Conservation (phyloP, 1,139 yeast species). For the Suhomyces anneliseae region DNA sequence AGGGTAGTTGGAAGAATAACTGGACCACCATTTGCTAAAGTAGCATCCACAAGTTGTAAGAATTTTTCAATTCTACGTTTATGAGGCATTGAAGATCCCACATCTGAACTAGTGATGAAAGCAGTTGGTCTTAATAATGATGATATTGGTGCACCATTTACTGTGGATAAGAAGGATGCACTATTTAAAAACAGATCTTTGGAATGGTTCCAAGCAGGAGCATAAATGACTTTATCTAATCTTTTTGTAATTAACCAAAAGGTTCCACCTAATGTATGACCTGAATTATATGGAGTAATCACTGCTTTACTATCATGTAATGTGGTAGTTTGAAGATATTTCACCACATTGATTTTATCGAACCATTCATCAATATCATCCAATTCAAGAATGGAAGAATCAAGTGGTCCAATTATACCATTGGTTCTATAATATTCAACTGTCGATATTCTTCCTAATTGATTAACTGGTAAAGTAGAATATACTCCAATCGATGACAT, state of each 20-base stretch:
- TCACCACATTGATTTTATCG: slow-evolving; percentile 65
- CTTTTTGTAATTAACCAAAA: slow-evolving; percentile 78
- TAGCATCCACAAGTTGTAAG: slow-evolving; percentile 61
- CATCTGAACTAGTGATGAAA: slow-evolving; percentile 71
- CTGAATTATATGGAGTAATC: slow-evolving; percentile 85
- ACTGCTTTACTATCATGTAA: slow-evolving; percentile 60
- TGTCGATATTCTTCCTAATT: slow-evolving; percentile 82
- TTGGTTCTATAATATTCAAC: slow-evolving; percentile 73
- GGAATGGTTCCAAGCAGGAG: slow-evolving; percentile 95
- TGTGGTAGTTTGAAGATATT: slow-evolving; percentile 76
- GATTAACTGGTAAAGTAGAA: slow-evolving; percentile 85
- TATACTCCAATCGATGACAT: slow-evolving; percentile 73
- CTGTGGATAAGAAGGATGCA: slow-evolving; percentile 61
- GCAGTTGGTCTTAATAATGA: slow-evolving; percentile 79
- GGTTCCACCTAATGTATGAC: slow-evolving; percentile 91
- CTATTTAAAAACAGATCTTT: slow-evolving; percentile 80
- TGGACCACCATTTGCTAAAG: slow-evolving; percentile 70
- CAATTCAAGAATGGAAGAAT: slow-evolving; percentile 60
- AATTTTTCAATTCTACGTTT: slow-evolving; percentile 66
- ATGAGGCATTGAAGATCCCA: slow-evolving; percentile 68
- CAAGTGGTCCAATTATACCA: slow-evolving; percentile 76
- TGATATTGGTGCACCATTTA: slow-evolving; percentile 55
- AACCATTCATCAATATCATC: slow-evolving; percentile 79
- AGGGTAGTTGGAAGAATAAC: slow-evolving; percentile 81
- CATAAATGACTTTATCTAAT: slow-evolving; percentile 78